Evolutionary conservation across 257 asterid species (phyloP), one percentile per base, ranked within the genome.

Genomic region (Penstemon newberryi): DNA sequence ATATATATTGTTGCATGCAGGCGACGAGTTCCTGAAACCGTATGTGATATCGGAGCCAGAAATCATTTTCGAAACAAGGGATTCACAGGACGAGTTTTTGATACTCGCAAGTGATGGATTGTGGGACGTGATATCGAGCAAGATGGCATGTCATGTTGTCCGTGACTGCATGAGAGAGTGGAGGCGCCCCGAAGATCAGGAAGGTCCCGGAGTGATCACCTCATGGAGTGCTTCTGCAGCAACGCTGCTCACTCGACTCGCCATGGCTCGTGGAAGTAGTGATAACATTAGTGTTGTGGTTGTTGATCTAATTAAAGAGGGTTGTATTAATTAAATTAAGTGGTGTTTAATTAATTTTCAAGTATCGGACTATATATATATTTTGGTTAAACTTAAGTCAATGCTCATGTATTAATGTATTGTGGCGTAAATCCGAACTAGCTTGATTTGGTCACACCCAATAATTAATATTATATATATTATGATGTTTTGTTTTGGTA

Each of bases 21-120:
- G 86, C 1, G 89, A 82, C 59, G 59, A 41, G 50, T 80, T 69
- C 43, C 9, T 86, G 4, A 84, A 86, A 41, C 87, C 89, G 1
- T 67, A 60, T 8, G 86, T 86, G 67, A 80, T 73, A 39, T 78
- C 89, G 0, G 87, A 83, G 10, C 89, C 92, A 0, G 92, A 84
- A 0, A 87, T 84, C 13, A 80, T 82, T 0, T 43, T 84, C 63
- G 80, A 81, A 0, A 75, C 71, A 8, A 76, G 92, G 53, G 55
- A 66, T 0, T 45, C 0, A 0, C 85, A 65, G 2, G 89, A 86
- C 9, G 86, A 84, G 70, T 86, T 86, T 19, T 12, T 86, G 5
- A 74, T 86, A 3, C 1, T 86, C 15, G 89, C 86, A 0, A 86
- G 78, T 5, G 84, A 86, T 10, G 89, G 92, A 7, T 11, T 86